Evolutionary conservation across 202 grass and related monocot genomes (phyloP), one percentile per base, ranked within the genome.

Genomic region (Cymbopogon flexuosus): DNA sequence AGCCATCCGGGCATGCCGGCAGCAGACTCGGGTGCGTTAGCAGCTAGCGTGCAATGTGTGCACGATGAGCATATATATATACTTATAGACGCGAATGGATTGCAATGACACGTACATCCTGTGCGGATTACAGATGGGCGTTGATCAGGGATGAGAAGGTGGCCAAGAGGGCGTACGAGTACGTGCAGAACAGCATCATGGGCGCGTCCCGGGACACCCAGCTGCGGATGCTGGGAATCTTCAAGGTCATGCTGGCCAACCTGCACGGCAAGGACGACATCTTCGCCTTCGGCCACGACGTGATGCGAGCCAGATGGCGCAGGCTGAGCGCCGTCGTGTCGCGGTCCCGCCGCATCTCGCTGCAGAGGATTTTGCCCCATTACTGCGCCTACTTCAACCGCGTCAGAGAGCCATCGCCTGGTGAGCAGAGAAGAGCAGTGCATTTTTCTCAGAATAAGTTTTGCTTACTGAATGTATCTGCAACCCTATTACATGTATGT

Each of bases 121-220:
- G 19, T 10, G 61, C 45, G 42, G 30, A 31, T 31, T 31, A 31
- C n/a, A 93, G 93, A 8, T 97, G 91, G 91, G 93, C 91, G 70
- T 19, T 93, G 77, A 86, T 97, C 82, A 90, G 86, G 72, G 89
- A 97, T 4, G 72, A 85, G 45, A 83, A 61, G 1, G 83, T 94
- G 7, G 89, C 90, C 23, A 35, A 75, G 29, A 90, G 73, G 76
- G 77, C 36, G 0, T 13, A 3, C 0, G 0, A 41, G 3, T 93
- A 97, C 83, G 33, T 86, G 15, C 0, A 3, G 7, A 0, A 12
- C 9, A 92, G 84, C 82, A 90, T 51, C 68, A 76, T 97, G 79
- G 94, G 94, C 30, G 61, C 75, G 73, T 94, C 94, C 71, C 73
- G 87, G 8, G 94, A 94, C 51, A 90, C 91, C 45, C 94, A 97